Conservation (phyloP, 176 grass and related monocot species). For the Oryza coarctata region DNA sequence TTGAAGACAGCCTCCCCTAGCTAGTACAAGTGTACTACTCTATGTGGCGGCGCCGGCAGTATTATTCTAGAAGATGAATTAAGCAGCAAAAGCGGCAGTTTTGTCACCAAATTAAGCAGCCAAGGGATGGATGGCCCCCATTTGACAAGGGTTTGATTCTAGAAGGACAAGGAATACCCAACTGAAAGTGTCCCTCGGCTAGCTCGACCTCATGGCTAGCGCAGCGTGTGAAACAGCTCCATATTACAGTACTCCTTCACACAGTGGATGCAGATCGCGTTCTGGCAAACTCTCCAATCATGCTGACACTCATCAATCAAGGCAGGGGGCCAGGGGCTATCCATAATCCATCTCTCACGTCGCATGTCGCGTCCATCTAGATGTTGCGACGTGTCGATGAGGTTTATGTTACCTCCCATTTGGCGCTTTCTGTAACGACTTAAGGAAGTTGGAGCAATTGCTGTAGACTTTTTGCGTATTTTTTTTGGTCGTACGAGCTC, state of each 20-base stretch:
- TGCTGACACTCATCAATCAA: neutral
- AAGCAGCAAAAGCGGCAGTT: neutral
- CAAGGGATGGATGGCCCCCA: too few species aligned
- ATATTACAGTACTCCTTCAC: too few species aligned
- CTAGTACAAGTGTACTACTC: too few species aligned
- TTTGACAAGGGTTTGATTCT: too few species aligned
- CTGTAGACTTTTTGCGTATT: neutral
- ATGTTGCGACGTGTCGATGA: neutral
- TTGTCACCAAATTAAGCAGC: too few species aligned
- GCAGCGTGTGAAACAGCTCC: neutral
- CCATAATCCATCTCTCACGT: neutral
- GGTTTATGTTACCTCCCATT: neutral
- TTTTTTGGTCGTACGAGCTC: neutral
- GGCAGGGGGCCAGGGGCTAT: neutral
- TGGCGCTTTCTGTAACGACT: neutral
- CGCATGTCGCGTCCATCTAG: neutral
- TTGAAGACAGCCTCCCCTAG: too few species aligned
- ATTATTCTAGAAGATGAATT: neutral
- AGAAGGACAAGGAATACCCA: too few species aligned
- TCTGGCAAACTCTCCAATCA: neutral
- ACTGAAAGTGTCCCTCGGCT: too few species aligned
- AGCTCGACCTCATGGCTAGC: too few species aligned
- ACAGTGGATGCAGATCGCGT: neutral
- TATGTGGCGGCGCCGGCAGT: too few species aligned
- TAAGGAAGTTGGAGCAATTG: neutral